Percentiles rank a stretch among this genome's conserved stretches.
Evolutionary conservation across 2,329 filamentous ascomycete species (phyloP).

Genomic region (Nemania abortiva): DNA sequence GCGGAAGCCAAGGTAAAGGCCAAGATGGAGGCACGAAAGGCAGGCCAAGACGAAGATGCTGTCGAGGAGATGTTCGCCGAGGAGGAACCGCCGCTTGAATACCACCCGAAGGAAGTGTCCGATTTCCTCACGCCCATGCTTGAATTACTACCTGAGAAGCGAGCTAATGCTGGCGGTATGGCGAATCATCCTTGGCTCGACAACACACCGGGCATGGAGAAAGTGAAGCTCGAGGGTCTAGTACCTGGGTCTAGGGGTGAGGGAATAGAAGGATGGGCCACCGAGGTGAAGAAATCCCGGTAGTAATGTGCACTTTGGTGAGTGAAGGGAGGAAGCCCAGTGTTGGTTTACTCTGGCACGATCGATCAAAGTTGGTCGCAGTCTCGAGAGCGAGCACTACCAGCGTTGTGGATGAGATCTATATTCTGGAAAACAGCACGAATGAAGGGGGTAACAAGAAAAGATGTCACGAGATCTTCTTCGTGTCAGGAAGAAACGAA

Average conservation of each 20-base stretch:
- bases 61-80: constrained; percentile 49
- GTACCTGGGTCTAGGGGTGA: constrained; percentile 86
- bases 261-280: constrained; percentile 93
- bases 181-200: constrained; percentile 84
- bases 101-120: constrained; percentile 65
- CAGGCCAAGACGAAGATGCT: constrained; percentile 50
- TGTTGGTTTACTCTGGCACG: constrained; percentile 29
- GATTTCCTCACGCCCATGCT: constrained; percentile 93
- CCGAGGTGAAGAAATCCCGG: constrained; percentile 87
- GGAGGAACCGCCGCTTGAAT: constrained; percentile 48
- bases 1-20: constrained; percentile 77
- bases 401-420: neutral
- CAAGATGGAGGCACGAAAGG: constrained; percentile 52
- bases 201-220: constrained; percentile 90
- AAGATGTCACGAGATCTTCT: constrained; percentile 16
- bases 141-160: constrained; percentile 85
- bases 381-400: constrained; percentile 12
- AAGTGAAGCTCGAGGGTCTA: constrained; percentile 77
- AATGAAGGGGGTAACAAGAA: constrained; percentile 1
- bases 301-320: constrained; percentile 54
- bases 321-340: neutral
- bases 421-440: constrained; percentile 33
- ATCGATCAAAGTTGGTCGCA: constrained; percentile 17
- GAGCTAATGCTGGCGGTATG: constrained; percentile 97
- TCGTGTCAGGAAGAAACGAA: constrained; percentile 17